phyloP scores from a whole-genome alignment of 768 basidiomycete genomes.

The Amanita pseudoporphyria region DNA sequence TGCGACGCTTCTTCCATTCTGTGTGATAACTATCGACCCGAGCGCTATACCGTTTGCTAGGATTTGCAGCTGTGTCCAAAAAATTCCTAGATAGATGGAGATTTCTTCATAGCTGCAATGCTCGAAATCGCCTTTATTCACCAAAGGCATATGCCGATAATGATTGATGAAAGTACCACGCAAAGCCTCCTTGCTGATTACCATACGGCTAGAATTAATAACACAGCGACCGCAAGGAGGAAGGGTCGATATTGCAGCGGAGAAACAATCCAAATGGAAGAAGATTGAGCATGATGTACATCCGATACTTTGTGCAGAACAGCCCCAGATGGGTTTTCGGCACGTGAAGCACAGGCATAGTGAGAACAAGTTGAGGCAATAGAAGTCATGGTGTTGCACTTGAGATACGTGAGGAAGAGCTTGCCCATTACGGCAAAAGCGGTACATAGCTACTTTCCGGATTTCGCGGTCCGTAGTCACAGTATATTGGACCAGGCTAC shows the following conservation, averaged over 20 bases:
- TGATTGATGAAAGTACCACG: constrained; percentile 46
- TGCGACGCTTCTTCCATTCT: constrained; percentile 20
- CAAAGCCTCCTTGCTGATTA: constrained; percentile 42
- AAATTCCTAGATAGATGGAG: constrained; percentile 44
- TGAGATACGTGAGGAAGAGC: constrained; percentile 11
- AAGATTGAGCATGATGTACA: constrained; percentile 56
- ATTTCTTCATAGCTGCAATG: constrained; percentile 59
- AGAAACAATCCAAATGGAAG: constrained; percentile 14
- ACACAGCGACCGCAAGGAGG: constrained; percentile 28
- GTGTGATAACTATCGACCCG: constrained; percentile 51
- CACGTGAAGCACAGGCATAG: constrained; percentile 65
- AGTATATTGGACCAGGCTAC: constrained; percentile 44
- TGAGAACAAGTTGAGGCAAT: constrained; percentile 58
- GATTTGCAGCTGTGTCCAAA: constrained; percentile 63
- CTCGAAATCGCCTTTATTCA: constrained; percentile 35
- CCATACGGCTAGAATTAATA: constrained; percentile 36
- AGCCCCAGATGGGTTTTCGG: constrained; percentile 66
- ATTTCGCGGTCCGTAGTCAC: constrained; percentile 32
- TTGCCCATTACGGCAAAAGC: constrained; percentile 39
- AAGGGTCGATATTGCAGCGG: neutral
- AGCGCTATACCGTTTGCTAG: constrained; percentile 55
- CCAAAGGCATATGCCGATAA: constrained; percentile 35
- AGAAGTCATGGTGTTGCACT: constrained; percentile 41
- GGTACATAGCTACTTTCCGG: constrained; percentile 51
- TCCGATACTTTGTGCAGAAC: constrained; percentile 47